Conservation (phyloP, 2,329 filamentous ascomycete species). For the Aspergillus arachidicola region DNA sequence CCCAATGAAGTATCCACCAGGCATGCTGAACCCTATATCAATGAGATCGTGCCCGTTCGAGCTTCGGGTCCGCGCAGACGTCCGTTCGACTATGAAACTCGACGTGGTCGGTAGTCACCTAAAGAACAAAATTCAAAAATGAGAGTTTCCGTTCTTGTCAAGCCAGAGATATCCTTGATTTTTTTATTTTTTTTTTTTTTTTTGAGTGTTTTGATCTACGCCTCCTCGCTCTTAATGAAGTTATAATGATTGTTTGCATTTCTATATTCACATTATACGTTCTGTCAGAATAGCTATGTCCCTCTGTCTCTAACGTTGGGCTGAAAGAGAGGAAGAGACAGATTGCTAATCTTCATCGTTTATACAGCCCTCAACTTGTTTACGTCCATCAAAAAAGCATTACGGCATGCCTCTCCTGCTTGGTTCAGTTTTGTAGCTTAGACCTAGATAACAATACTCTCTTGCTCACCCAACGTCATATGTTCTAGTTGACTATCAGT, state of each 20-base stretch:
- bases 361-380: not conserved
- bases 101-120: slow-evolving; percentile 24
- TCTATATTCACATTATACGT: not conserved
- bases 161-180: slow-evolving; percentile 18
- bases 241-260: not conserved
- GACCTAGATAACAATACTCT: not conserved
- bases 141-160: not conserved
- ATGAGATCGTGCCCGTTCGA: slow-evolving; percentile 44
- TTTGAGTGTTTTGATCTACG: not conserved
- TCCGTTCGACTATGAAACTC: slow-evolving; percentile 28
- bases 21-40: slow-evolving; percentile 44
- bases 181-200: not conserved
- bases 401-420: not conserved
- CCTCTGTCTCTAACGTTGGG: not conserved
- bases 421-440: not conserved
- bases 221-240: not conserved
- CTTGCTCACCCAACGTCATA: not conserved
- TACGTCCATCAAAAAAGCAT: not conserved
- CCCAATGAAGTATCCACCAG: slow-evolving; percentile 21
- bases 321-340: not conserved
- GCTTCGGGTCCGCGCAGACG: slow-evolving; percentile 33
- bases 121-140: not conserved
- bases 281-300: not conserved
- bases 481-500: not conserved
- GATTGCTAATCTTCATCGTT: not conserved